phyloP scores from a whole-genome alignment of 306 rosid species.

The Corylus heterophylla region DNA sequence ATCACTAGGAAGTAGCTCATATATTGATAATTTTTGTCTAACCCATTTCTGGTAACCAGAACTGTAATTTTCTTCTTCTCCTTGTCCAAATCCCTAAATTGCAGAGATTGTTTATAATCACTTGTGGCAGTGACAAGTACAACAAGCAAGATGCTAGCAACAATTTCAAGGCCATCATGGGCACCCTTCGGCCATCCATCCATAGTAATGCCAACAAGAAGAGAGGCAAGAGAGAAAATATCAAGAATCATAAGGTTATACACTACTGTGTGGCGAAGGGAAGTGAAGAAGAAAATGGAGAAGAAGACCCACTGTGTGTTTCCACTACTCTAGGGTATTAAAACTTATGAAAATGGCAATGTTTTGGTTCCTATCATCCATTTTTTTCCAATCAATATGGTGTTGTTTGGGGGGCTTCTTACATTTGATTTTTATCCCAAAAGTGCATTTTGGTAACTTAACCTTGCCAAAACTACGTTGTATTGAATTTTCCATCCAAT shows the following conservation, averaged over 20 bases:
- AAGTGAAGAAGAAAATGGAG: no score
- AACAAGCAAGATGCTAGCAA: slow-evolving; percentile 96
- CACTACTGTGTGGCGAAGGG: no score
- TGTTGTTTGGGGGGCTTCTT: no score
- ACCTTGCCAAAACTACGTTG: no score
- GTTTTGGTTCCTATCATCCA: no score
- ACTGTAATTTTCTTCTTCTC: slow-evolving; percentile 90
- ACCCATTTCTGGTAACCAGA: slow-evolving; percentile 78
- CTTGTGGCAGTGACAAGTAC: slow-evolving; percentile 95
- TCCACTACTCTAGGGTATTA: no score
- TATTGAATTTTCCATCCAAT: no score
- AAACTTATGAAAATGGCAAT: no score
- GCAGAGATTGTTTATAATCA: slow-evolving; percentile 91
- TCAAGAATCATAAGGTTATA: slow-evolving; percentile 75
- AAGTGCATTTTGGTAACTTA: no score
- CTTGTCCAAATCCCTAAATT: slow-evolving; percentile 93
- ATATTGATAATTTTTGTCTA: slow-evolving; percentile 91
- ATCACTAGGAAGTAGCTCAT: slow-evolving; percentile 93
- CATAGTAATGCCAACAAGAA: slow-evolving; percentile 75
- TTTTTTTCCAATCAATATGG: no score
- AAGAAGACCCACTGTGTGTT: no score
- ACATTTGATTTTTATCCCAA: no score
- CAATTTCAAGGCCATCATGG: slow-evolving; percentile 97
- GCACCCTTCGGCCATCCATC: slow-evolving; percentile 99
- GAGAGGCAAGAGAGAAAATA: slow-evolving; percentile 75